Evolutionary conservation across 75 land plant genomes (phyloP).

Genomic region (Azolla pinnata): DNA sequence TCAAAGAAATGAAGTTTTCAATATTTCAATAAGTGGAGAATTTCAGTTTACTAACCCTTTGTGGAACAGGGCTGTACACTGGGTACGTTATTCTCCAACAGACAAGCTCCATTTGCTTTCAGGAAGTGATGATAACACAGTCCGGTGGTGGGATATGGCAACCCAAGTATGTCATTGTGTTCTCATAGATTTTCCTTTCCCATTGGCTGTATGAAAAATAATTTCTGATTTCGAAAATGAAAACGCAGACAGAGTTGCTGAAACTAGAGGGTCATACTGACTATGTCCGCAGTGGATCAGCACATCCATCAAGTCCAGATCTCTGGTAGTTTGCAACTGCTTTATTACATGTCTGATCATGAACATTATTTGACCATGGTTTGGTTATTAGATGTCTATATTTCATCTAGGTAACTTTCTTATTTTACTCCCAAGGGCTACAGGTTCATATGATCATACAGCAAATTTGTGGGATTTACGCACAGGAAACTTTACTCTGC

Average conservation of each 20-base stretch:
- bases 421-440: conserved; percentile 49
- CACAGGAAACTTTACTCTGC: conserved; percentile 19
- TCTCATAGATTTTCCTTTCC: not conserved
- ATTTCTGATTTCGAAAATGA: not conserved
- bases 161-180: conserved; percentile 14
- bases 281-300: conserved; percentile 70
- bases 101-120: conserved; percentile 83
- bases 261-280: conserved; percentile 60
- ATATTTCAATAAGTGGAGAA: too few species aligned
- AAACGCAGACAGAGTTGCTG: conserved; percentile 23
- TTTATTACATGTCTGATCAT: not conserved
- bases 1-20: too few species aligned
- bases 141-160: conserved; percentile 84
- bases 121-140: conserved; percentile 75
- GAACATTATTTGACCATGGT: conserved; percentile 2
- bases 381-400: too few species aligned
- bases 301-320: conserved; percentile 38
- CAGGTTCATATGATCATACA: conserved; percentile 87
- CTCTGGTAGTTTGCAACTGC: conserved; percentile 26
- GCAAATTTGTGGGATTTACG: conserved; percentile 81
- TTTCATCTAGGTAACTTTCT: too few species aligned
- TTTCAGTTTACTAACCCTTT: too few species aligned
- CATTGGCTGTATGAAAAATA: not conserved
- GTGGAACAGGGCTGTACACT: conserved; percentile 36
- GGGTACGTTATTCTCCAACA: conserved; percentile 51